Evolutionary conservation across 345 rosid genomes (phyloP).

Genomic region (Boechera divaricarpa): DNA sequence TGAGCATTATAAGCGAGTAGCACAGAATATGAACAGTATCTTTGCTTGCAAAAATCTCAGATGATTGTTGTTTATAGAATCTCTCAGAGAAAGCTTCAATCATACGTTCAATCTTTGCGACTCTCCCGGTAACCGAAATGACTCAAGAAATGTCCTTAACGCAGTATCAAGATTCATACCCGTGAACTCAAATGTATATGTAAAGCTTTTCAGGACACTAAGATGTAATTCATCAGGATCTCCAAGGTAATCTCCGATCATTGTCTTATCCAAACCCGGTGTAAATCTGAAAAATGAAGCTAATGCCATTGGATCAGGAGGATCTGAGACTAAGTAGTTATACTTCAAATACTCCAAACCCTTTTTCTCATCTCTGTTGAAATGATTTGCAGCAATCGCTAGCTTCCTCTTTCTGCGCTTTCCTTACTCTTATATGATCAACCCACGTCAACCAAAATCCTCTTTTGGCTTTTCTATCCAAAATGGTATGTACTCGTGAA

Average conservation of each 20-base stretch:
- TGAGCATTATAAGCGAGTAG: conserved; percentile 94
- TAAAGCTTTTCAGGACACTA: conserved; percentile 76
- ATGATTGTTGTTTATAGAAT: conserved; percentile 71
- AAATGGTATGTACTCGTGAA: conserved; percentile 68
- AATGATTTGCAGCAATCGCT: conserved; percentile 74
- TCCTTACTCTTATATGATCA: conserved; percentile 63
- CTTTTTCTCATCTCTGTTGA: conserved; percentile 77
- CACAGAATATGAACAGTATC: conserved; percentile 78
- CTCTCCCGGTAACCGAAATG: conserved; percentile 89
- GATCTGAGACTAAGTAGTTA: conserved; percentile 64
- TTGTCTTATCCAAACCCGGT: conserved; percentile 69
- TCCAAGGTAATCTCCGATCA: conserved; percentile 89
- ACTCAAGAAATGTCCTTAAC: conserved; percentile 74
- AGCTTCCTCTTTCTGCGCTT: conserved; percentile 81
- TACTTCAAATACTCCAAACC: conserved; percentile 82
- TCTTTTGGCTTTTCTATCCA: conserved; percentile 74
- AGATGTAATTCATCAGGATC: conserved; percentile 84
- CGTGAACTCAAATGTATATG: conserved; percentile 69
- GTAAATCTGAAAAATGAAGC: conserved; percentile 80
- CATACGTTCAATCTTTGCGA: conserved; percentile 85
- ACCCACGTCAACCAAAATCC: conserved; percentile 69
- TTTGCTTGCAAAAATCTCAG: conserved; percentile 71
- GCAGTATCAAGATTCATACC: conserved; percentile 90
- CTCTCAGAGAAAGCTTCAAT: conserved; percentile 81
- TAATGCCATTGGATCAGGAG: conserved; percentile 65